These are phyloP conservation scores for Cyanidium caldarium DNA, from an alignment of 23 red algal genomes.

Conservation along the genomic window DNA sequence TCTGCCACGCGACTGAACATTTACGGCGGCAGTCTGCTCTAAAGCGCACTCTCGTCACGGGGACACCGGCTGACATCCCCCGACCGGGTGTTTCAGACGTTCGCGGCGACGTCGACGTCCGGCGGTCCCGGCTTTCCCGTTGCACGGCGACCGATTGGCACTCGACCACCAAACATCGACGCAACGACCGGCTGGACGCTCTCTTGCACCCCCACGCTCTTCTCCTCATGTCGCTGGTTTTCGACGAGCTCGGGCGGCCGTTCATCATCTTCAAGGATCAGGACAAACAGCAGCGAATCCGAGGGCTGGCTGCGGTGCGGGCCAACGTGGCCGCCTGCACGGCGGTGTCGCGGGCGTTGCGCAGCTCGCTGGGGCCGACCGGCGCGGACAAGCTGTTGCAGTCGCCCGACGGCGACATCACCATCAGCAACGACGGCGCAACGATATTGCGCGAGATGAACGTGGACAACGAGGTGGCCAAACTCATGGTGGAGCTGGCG, in stretches of 20 bases:
- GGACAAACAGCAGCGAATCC: constrained; percentile 58
- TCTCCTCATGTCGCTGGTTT: constrained; percentile 85
- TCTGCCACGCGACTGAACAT: too few species aligned
- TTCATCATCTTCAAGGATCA: constrained; percentile 96
- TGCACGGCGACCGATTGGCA: too few species aligned
- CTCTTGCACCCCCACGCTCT: too few species aligned
- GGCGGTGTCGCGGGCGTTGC: constrained; percentile 63
- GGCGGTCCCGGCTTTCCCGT: too few species aligned
- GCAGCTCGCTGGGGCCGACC: constrained; percentile 83
- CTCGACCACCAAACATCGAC: too few species aligned
- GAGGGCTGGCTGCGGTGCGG: constrained; percentile 77
- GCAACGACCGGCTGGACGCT: too few species aligned
- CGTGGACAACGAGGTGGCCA: constrained; percentile 78
- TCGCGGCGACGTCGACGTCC: too few species aligned
- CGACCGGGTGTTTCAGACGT: too few species aligned
- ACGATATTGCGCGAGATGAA: constrained; percentile 96
- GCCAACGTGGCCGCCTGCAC: constrained; percentile 85
- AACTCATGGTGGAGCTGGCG: constrained; percentile 88
- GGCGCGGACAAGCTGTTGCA: constrained; percentile 99
- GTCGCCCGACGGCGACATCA: constrained; percentile 93
- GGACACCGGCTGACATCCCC: too few species aligned
- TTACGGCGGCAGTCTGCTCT: too few species aligned
- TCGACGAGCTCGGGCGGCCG: constrained; percentile 91
- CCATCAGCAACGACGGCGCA: constrained; percentile 95
- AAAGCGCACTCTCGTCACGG: too few species aligned